Base-by-base conservation (phyloP, 2,329 filamentous ascomycete species). In the Exophiala dermatitidis region DNA sequence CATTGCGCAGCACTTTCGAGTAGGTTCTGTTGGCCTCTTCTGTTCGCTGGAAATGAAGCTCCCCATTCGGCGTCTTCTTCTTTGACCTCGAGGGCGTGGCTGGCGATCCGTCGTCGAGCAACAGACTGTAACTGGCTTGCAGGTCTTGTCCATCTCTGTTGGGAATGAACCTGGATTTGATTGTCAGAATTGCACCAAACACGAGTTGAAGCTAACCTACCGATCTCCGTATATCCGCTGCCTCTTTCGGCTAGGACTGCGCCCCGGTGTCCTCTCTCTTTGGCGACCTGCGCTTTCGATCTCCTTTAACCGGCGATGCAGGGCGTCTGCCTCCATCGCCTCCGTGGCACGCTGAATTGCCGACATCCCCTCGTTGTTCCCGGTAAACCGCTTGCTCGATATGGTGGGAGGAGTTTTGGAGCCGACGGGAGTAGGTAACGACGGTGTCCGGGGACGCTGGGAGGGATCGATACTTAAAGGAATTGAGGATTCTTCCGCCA, bases 21-120 rank as follows among this genome's bases (percentile, higher is more conserved):
- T 91, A 98, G 19, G 88, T 96, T 54, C 87, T 82, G 65, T 98
- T 96, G 45, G 93, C 93, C 77, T 97, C 90, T 72, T 96, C 90
- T 46, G 87, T 90, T 83, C 64, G 26, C 68, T 98, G 93, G 61
- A 95, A 96, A 68, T 97, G 86, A 58, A 96, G 79, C 69, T 96
- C 93, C 48, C 88, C 88, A 67, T 95, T 87, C 6, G 89, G 88
- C 26, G 85, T 85, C 41, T 90, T 85, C 73, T 87, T 90, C 72
- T 88, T 89, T 54, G 86, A 81, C 67, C 84, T 88, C 3, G 90
- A 91, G 1, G 91, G 89, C 1, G 90, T 95, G 8, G 91, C 87
- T 19, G 93, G 93, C 19, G 91, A 96, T 37, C 86, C 90, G 68
- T 95, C 90, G 58, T 96, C 91, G 66, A 95, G 88, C 30, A 97